Base-by-base conservation (phyloP, 192 early-diverging fungal species). In the Coemansia sp. region DNA sequence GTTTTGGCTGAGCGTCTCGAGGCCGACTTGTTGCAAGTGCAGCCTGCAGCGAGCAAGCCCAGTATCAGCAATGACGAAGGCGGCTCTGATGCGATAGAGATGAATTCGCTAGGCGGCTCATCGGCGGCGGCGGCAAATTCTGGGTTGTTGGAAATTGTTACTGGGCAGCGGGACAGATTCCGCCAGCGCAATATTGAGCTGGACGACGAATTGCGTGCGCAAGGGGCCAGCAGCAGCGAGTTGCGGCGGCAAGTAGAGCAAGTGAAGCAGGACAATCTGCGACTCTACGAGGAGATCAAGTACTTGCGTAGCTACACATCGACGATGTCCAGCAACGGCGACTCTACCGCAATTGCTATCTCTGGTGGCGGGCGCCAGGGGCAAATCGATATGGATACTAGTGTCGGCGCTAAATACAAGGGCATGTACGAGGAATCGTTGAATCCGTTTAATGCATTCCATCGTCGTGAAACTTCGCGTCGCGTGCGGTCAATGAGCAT, bases 391-490 rank as follows among this genome's bases (percentile, higher is more conserved):
- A 69, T 73, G 67, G 67, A 67, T 66, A 67, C 59, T 34, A 81
- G 34, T 62, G 89, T 86, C 9, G 74, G 81, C 11, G 86, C 85
- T 62, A 90, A 90, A 55, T 95, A 95, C 84, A 75, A 86, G 19
- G 78, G 84, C 27, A 77, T 94, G 62, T 98, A 98, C 65, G 96
- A 98, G 75, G 91, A 90, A 38, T 88, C 84, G 44, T 86, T 95
- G 76, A 94, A 98, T 73, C 96, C 95, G 10, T 98, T 98, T 73
- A 85, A 87, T 19, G 89, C 87, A 14, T 98, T 98, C 81, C 88
- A 90, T 64, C 78, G 89, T 14, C 77, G 89, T 68, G 94, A 98
- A 64, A 85, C 91, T 14, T 75, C 76, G 15, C 85, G 91, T 15
- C 80, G 92, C 5, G 88, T 90, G 41, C 80, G 89, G 51, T 84